Percentiles rank a stretch among this genome's conserved stretches.
Conservation (phyloP, 495 filamentous ascomycete genomes). For the Hyphodiscus hymeniophilus region DNA sequence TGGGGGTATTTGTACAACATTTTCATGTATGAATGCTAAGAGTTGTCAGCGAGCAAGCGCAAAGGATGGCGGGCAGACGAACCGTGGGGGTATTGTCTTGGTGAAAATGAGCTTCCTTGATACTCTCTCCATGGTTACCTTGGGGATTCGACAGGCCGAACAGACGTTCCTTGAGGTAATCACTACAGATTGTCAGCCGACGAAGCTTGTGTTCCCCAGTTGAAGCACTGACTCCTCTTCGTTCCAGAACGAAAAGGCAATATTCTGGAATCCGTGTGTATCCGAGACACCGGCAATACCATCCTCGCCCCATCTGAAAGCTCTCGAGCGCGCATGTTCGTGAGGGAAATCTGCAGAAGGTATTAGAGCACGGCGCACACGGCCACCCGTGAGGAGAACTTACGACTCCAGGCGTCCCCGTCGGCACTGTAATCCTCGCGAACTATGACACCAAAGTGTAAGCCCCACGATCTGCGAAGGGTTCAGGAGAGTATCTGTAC, state of each 20-base stretch:
- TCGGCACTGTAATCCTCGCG: slow-evolving; percentile 83
- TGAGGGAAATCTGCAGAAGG: slow-evolving; percentile 70
- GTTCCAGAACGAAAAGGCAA: slow-evolving; percentile 97
- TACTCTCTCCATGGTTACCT: slow-evolving; percentile 91
- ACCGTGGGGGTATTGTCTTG: slow-evolving; percentile 81
- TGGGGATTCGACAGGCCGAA: slow-evolving; percentile 94
- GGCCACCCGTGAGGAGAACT: slow-evolving; percentile 28
- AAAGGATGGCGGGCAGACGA: slow-evolving; percentile 17
- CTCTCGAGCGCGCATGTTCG: slow-evolving; percentile 78
- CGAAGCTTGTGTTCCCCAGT: slow-evolving; percentile 1
- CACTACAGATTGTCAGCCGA: slow-evolving; percentile 39
- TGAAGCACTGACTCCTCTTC: slow-evolving; percentile 68
- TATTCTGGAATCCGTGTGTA: slow-evolving; percentile 80
- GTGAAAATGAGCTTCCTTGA: slow-evolving; percentile 96
- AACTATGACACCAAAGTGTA: slow-evolving; percentile 44
- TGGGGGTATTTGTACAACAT: slow-evolving; percentile 97
- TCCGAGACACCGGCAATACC: slow-evolving; percentile 95
- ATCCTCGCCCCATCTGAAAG: slow-evolving; percentile 93
- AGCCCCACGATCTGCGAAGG: not conserved
- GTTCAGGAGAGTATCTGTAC: slow-evolving; percentile 29
- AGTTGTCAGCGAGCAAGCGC: slow-evolving; percentile 4
- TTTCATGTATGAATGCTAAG: slow-evolving; percentile 96
- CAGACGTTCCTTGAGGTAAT: slow-evolving; percentile 86
- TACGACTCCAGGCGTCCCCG: slow-evolving; percentile 94
- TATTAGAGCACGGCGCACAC: not conserved